Evolutionary conservation across 164 flowering plant genomes (phyloP).

Genomic region (Tetrastigma voinierianum): DNA sequence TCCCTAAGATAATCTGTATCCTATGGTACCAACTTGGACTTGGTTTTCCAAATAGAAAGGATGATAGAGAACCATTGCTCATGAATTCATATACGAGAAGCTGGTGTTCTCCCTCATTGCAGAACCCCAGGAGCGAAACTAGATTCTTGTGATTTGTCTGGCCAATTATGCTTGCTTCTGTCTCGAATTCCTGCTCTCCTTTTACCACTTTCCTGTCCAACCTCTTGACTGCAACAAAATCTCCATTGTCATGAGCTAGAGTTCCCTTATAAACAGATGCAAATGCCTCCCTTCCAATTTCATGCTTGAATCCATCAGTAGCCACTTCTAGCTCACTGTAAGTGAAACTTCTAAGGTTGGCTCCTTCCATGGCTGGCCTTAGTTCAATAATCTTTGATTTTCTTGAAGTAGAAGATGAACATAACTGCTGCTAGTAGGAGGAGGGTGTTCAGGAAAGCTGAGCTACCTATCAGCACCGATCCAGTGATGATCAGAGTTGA

Average conservation of each 20-base stretch:
- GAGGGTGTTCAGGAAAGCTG: slow-evolving; percentile 8
- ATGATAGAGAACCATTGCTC: slow-evolving; percentile 18
- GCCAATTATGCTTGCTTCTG: slow-evolving; percentile 23
- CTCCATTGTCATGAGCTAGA: neutral
- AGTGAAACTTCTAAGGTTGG: neutral
- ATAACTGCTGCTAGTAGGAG: neutral
- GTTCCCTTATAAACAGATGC: slow-evolving; percentile 25
- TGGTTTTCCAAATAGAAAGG: slow-evolving; percentile 7
- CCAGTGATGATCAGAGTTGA: neutral
- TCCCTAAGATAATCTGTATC: slow-evolving; percentile 4
- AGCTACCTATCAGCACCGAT: slow-evolving; percentile 18
- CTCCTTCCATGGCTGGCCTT: too few relatives aligned
- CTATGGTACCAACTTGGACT: slow-evolving; percentile 21
- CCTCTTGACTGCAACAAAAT: slow-evolving; percentile 24
- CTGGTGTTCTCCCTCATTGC: slow-evolving; percentile 24
- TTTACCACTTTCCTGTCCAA: slow-evolving; percentile 15
- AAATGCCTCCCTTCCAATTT: slow-evolving; percentile 26
- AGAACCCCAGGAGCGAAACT: slow-evolving; percentile 26
- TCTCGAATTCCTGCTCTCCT: slow-evolving; percentile 26
- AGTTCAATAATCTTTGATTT: too few relatives aligned
- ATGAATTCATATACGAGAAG: slow-evolving; percentile 21
- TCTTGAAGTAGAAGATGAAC: too few relatives aligned
- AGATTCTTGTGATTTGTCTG: slow-evolving; percentile 27
- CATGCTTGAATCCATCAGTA: slow-evolving; percentile 24
- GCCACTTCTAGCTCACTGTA: slow-evolving; percentile 24